phyloP scores from a whole-genome alignment of 1,284 basidiomycete species.

The Leccinum pallidistipes region DNA sequence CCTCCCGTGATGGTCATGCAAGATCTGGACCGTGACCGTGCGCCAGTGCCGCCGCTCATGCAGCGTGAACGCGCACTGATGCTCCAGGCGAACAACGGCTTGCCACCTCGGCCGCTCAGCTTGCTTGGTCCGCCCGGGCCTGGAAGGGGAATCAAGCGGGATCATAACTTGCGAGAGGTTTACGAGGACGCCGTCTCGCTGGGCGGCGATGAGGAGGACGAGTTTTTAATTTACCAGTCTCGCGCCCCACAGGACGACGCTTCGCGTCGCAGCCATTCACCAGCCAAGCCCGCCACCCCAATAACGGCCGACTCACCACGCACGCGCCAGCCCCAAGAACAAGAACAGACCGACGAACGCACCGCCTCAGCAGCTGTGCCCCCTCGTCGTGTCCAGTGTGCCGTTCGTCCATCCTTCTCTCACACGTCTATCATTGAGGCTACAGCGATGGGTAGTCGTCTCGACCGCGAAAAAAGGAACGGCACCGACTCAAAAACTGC shows the following conservation, averaged over 20 bases:
- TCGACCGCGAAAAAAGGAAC: constrained; percentile 36
- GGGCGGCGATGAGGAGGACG: constrained; percentile 69
- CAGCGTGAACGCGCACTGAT: constrained; percentile 35
- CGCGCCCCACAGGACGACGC: constrained; percentile 13
- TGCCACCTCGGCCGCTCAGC: constrained; percentile 31
- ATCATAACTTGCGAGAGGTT: too few relatives aligned
- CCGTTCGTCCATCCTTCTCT: constrained; percentile 55
- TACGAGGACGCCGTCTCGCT: constrained; percentile 67
- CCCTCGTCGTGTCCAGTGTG: constrained; percentile 44
- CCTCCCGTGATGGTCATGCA: background rate
- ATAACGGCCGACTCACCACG: constrained; percentile 10
- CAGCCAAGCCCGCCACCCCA: constrained; percentile 13
- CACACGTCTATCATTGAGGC: constrained; percentile 55
- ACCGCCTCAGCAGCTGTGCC: constrained; percentile 30
- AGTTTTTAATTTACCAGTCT: constrained; percentile 38
- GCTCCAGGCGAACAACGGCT: constrained; percentile 27
- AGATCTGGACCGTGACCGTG: constrained; percentile 14
- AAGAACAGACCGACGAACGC: constrained; percentile 29
- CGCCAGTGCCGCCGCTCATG: constrained; percentile 16
- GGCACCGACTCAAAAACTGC: constrained; percentile 31
- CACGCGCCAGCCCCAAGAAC: constrained; percentile 3
- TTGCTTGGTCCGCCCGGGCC: background rate
- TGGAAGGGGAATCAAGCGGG: too few relatives aligned
- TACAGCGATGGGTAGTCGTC: constrained; percentile 54
- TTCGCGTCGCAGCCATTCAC: constrained; percentile 23